Evolutionary conservation across 176 grass and related monocot species (phyloP), one percentile per base, ranked within the genome.

Genomic region (Raddia guianensis): DNA sequence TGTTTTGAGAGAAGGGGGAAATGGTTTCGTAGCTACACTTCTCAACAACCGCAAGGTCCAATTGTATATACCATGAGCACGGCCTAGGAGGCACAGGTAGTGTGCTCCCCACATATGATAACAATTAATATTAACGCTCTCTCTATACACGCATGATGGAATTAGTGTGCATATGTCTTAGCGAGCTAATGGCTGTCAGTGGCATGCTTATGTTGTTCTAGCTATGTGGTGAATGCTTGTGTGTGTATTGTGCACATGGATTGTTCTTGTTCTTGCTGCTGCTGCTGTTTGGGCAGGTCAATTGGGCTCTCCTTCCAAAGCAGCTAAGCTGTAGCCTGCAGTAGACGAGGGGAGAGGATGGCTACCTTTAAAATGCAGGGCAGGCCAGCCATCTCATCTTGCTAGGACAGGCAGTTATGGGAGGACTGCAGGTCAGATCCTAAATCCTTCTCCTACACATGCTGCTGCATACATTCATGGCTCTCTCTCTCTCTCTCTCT

Each of bases 21-120:
- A 40, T 46, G 56, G 43, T 51, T 75, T 75, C 52, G 32, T 40
- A 73, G 70, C 18, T 79, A 49, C 47, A 72, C 16, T 34, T 51
- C 11, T 84, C 80, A 16, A 61, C 1, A 70, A 70, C 55, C 62
- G 37, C 40, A 61, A 62, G 13, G 37, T 40, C 45, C n/a, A 74
- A 55, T 70, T 58, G 18, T 72, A 21, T 40, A 49, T 63, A 74
- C 8, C 56, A 80, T 67, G 76, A 44, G 48, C 10, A 7, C 56
- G 56, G 56, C 27, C 4, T 76, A 66, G 72, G 57, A 77, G 67
- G 67, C 52, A 86, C 60, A 5, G 60, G 34, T 14, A 3, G 61
- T 54, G 44, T 78, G 78, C 44, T 82, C 68, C 88, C 52, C 79
- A 90, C 88, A 90, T 90, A 83, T 82, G 88, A 90, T 90, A 90